These are phyloP conservation scores for Taiwanofungus camphoratus DNA, from an alignment of 1,284 basidiomycete genomes.

Conservation along the genomic window DNA sequence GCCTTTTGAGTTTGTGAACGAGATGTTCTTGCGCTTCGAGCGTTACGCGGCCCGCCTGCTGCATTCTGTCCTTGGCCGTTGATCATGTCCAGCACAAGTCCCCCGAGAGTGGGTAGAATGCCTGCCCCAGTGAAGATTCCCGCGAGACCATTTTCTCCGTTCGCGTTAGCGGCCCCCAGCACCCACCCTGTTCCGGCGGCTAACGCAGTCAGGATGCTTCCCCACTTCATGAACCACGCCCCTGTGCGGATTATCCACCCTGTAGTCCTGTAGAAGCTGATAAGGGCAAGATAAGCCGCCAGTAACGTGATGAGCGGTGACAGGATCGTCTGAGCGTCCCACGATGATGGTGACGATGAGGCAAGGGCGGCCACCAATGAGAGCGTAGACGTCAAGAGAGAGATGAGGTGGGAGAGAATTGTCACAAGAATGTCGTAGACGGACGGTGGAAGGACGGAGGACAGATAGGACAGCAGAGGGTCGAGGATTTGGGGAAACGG, in stretches of 20 bases:
- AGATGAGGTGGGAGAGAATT: slow-evolving; percentile 48
- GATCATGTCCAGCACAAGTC: slow-evolving; percentile 38
- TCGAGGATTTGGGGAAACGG: slow-evolving; percentile 40
- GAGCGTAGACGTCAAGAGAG: slow-evolving; percentile 44
- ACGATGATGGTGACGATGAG: slow-evolving; percentile 47
- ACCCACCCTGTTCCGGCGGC: slow-evolving; percentile 49
- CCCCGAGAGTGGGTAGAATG: slow-evolving; percentile 35
- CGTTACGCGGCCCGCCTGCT: slow-evolving; percentile 23
- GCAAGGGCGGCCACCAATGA: slow-evolving; percentile 42
- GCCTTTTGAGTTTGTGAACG: slow-evolving; percentile 22
- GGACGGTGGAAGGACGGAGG: slow-evolving; percentile 47
- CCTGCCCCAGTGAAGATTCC: slow-evolving; percentile 23
- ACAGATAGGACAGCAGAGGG: slow-evolving; percentile 48
- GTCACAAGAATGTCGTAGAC: slow-evolving; percentile 46
- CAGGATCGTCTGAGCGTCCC: slow-evolving; percentile 61
- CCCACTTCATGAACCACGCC: slow-evolving; percentile 74
- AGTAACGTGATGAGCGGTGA: slow-evolving; percentile 70
- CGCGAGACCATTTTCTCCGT: slow-evolving; percentile 25
- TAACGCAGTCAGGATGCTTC: slow-evolving; percentile 47
- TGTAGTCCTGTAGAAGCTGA: slow-evolving; percentile 70
- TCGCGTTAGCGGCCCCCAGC: slow-evolving; percentile 34
- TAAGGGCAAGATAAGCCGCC: slow-evolving; percentile 64
- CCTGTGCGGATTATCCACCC: slow-evolving; percentile 62
- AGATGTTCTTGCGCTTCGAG: slow-evolving; percentile 21
- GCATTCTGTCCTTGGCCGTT: slow-evolving; percentile 35